These are phyloP conservation scores for Monilinia fructicola DNA, from an alignment of 2,329 filamentous ascomycete species.

Conservation along the genomic window DNA sequence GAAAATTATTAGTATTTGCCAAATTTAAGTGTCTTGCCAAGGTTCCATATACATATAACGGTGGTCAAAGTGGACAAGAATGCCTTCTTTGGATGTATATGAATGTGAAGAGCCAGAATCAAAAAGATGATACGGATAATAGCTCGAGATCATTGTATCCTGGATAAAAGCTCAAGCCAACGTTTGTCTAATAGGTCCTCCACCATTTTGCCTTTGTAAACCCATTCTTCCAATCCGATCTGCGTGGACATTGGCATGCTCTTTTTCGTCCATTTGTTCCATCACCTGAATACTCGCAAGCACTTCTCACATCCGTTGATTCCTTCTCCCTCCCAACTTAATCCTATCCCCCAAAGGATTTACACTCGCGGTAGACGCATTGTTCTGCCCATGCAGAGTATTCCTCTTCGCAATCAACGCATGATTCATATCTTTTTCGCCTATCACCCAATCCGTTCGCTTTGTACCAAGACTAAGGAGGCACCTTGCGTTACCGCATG, in stretches of 20 bases:
- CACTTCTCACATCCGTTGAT: background rate
- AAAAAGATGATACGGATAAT: background rate
- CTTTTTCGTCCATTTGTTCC: background rate
- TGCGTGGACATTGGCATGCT: background rate
- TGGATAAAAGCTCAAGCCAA: background rate
- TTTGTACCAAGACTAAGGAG: background rate
- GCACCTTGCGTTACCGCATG: constrained; percentile 3
- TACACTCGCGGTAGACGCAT: background rate
- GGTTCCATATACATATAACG: background rate
- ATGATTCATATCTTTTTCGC: constrained; percentile 4
- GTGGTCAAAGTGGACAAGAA: background rate
- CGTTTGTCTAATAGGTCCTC: background rate
- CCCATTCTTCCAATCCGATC: background rate
- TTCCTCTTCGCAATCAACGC: background rate
- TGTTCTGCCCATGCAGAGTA: background rate
- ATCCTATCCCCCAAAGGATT: background rate
- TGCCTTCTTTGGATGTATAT: background rate
- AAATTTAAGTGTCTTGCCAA: background rate
- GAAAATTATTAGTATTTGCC: background rate
- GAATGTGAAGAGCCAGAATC: background rate
- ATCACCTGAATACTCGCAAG: background rate
- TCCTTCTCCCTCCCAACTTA: background rate
- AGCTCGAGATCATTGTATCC: background rate
- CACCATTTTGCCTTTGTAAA: background rate
- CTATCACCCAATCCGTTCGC: constrained; percentile 7